phyloP scores from a whole-genome alignment of 1,139 yeast genomes.

The Debaryomyces sp. region DNA sequence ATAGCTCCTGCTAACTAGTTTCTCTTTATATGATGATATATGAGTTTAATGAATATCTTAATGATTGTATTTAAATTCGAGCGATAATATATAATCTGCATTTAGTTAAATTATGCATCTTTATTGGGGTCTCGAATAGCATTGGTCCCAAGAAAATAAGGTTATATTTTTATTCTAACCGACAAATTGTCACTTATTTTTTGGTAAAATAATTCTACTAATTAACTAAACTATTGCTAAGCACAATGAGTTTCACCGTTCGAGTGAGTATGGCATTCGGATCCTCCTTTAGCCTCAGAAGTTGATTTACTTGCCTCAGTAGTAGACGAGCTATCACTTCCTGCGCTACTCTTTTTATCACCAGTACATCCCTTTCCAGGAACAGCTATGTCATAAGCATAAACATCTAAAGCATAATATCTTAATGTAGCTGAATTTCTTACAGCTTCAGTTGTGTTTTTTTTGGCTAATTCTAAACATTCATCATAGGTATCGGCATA shows the following conservation, averaged over 20 bases:
- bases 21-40: too few relatives aligned
- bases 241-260: conserved; percentile 23
- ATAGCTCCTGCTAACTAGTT: conserved; percentile 6
- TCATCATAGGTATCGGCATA: conserved; percentile 25
- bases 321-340: conserved; percentile 5
- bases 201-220: too few relatives aligned
- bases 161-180: too few relatives aligned
- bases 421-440: conserved; percentile 21
- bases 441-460: conserved; percentile 15
- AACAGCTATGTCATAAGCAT: conserved; percentile 23
- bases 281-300: conserved; percentile 2
- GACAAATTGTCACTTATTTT: too few relatives aligned
- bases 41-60: too few relatives aligned
- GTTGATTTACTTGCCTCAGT: conserved; percentile 6
- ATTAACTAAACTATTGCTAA: not conserved
- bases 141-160: too few relatives aligned
- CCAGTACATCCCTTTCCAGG: conserved; percentile 26
- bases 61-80: too few relatives aligned
- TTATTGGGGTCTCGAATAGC: too few relatives aligned
- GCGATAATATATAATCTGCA: too few relatives aligned
- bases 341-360: not conserved
- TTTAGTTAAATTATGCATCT: too few relatives aligned
- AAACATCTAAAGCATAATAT: conserved; percentile 23
- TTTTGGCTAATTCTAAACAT: conserved; percentile 22
- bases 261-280: conserved; percentile 23